A percentile compares a stretch with the other conserved stretches of the same genome.
phyloP scores from a whole-genome alignment of 179 eudicot genomes.

The Nepenthes alata region DNA sequence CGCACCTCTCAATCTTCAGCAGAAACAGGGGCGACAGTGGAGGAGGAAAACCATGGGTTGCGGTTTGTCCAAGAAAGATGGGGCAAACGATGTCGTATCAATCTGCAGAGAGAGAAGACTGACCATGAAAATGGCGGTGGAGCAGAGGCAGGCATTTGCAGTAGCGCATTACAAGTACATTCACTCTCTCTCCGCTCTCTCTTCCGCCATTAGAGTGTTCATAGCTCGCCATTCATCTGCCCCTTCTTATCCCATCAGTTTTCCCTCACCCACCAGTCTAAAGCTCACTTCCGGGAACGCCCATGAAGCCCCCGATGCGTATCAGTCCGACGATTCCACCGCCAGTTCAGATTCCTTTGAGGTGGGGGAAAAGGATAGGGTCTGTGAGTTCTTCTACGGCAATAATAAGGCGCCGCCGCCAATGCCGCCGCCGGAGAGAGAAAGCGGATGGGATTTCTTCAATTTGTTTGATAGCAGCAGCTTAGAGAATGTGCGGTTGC shows the following conservation, averaged over 20 bases:
- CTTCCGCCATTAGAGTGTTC: conserved; percentile 29
- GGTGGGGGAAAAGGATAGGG: conserved; percentile 8
- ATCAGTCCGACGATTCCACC: conserved; percentile 13
- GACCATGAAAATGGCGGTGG: conserved; percentile 25
- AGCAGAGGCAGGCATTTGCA: conserved; percentile 21
- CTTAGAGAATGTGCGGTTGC: neutral
- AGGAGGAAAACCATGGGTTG: conserved; percentile 28
- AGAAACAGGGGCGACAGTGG: no score
- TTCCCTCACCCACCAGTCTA: no score
- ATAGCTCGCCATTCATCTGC: neutral
- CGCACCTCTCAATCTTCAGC: no score
- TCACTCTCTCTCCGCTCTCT: conserved; percentile 25
- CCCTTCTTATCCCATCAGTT: no score
- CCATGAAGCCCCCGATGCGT: no score
- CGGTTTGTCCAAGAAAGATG: conserved; percentile 12
- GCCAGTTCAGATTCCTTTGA: conserved; percentile 3
- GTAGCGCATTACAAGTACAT: conserved; percentile 30
- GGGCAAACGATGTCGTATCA: conserved; percentile 10
- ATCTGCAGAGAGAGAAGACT: conserved; percentile 26
- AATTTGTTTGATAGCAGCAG: conserved; percentile 17
- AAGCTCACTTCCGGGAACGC: no score
- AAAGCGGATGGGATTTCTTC: conserved; percentile 49
- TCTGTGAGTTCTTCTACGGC: conserved; percentile 40
- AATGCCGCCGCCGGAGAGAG: conserved; percentile 6
- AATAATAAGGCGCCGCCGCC: conserved; percentile 8